Evolutionary conservation across 164 flowering plant genomes (phyloP).

Genomic region (Magnolia kwangsiensis): DNA sequence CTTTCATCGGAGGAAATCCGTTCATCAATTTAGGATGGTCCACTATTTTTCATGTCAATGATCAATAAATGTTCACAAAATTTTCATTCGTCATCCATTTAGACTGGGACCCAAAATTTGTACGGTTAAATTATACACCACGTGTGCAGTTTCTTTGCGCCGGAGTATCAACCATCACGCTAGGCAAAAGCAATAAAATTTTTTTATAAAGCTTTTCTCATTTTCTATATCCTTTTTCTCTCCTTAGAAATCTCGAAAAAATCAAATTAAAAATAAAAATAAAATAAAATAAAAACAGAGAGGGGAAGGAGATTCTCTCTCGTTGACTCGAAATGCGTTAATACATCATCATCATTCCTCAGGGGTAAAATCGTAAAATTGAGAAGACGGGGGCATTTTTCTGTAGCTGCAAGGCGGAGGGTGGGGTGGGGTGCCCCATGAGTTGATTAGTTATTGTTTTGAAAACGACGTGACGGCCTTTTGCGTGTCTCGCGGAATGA

Average conservation of each 20-base stretch:
- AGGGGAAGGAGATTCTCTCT: neutral
- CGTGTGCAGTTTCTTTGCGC: neutral
- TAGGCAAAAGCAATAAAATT: neutral
- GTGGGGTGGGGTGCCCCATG: conserved; percentile 6
- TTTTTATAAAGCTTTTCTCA: neutral
- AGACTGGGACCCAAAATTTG: too few species aligned
- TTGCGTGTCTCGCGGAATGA: neutral
- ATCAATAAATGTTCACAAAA: too few species aligned
- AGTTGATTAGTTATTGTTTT: conserved; percentile 6
- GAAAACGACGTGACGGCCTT: conserved; percentile 7
- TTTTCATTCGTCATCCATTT: too few species aligned
- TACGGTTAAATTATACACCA: too few species aligned
- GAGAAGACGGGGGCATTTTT: neutral
- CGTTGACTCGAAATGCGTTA: neutral
- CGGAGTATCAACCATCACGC: neutral
- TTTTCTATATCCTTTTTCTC: neutral
- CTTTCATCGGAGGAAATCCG: too few species aligned
- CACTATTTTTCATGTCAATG: too few species aligned
- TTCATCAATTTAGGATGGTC: too few species aligned
- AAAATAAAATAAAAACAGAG: neutral
- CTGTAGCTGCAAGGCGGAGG: neutral
- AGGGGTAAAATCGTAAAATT: neutral
- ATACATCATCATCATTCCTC: neutral
- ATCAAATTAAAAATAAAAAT: neutral
- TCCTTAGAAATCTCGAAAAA: too few species aligned